These are phyloP conservation scores for Geotrichum siamense DNA, from an alignment of 1,139 yeast genomes.

Conservation along the genomic window DNA sequence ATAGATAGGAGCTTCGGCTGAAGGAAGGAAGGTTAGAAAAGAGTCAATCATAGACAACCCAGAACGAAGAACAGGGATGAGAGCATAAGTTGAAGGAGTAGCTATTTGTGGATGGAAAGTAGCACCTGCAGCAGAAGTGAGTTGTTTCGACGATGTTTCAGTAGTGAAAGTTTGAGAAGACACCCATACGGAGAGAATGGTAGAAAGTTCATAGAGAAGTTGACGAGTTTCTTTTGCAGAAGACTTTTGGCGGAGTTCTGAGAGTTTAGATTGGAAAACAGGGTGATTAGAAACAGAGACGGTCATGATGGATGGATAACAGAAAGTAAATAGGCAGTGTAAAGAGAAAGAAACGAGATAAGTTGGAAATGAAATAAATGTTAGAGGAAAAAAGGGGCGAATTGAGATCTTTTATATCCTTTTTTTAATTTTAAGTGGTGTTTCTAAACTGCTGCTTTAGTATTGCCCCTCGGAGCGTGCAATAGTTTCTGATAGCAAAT, in stretches of 20 bases:
- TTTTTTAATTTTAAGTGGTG: neutral
- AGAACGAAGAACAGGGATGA: slow-evolving; percentile 33
- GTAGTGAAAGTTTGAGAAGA: slow-evolving; percentile 20
- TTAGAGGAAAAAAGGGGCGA: neutral
- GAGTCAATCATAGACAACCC: slow-evolving; percentile 34
- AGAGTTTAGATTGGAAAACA: slow-evolving; percentile 27
- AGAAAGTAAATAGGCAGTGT: neutral
- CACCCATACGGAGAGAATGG: slow-evolving; percentile 32
- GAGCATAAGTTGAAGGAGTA: slow-evolving; percentile 25
- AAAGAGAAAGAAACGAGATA: slow-evolving; percentile 13
- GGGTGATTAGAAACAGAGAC: slow-evolving; percentile 30
- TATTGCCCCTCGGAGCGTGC: neutral
- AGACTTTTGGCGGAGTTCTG: slow-evolving; percentile 27
- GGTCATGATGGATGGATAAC: neutral
- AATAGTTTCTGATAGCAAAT: too few species aligned
- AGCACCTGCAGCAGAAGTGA: slow-evolving; percentile 25
- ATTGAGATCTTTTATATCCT: neutral
- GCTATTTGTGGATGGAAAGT: slow-evolving; percentile 18
- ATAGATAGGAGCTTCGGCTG: slow-evolving; percentile 30
- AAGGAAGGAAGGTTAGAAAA: slow-evolving; percentile 30
- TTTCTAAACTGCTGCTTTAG: neutral
- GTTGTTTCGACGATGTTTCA: slow-evolving; percentile 11
- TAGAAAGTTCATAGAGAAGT: slow-evolving; percentile 27
- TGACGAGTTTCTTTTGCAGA: slow-evolving; percentile 25
- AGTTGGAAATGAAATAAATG: neutral